phyloP scores from a whole-genome alignment of 2,329 filamentous ascomycete species.

The Neocucurbitaria cava region DNA sequence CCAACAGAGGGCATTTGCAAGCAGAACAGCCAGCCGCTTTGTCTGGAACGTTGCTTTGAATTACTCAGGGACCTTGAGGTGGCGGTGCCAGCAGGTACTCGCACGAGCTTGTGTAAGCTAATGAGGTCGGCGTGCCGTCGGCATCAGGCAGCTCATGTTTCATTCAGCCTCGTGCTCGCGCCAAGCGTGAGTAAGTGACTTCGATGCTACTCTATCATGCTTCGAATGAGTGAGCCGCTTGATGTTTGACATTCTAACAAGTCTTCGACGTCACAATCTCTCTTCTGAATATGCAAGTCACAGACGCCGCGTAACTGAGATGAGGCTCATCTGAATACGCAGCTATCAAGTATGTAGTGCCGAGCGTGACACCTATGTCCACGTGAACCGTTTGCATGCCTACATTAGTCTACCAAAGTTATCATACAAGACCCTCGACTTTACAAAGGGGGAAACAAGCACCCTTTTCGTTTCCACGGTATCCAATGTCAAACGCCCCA shows the following conservation, averaged over 20 bases:
- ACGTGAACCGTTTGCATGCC: not conserved
- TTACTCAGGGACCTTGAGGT: not conserved
- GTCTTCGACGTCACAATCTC: not conserved
- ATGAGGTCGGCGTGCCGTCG: constrained; percentile 2
- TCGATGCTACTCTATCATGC: too few relatives aligned
- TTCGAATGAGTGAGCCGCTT: too few relatives aligned
- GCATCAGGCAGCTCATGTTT: not conserved
- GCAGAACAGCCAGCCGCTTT: not conserved
- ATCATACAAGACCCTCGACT: too few relatives aligned
- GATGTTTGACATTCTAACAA: too few relatives aligned
- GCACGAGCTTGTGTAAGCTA: constrained; percentile 1
- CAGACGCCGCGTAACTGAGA: not conserved
- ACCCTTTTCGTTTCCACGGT: too few relatives aligned
- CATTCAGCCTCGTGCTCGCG: constrained; percentile 6
- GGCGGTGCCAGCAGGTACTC: constrained; percentile 2
- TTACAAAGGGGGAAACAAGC: too few relatives aligned
- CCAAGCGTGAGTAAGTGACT: constrained; percentile 8
- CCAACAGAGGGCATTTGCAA: not conserved
- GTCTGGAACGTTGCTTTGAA: constrained; percentile 1
- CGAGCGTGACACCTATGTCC: not conserved
- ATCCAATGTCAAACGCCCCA: too few relatives aligned
- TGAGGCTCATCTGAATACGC: too few relatives aligned
- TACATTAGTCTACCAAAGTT: too few relatives aligned
- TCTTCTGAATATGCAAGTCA: not conserved
- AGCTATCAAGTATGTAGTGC: too few relatives aligned